phyloP scores from a whole-genome alignment of 768 basidiomycete genomes.

The Phylloporus sp. region DNA sequence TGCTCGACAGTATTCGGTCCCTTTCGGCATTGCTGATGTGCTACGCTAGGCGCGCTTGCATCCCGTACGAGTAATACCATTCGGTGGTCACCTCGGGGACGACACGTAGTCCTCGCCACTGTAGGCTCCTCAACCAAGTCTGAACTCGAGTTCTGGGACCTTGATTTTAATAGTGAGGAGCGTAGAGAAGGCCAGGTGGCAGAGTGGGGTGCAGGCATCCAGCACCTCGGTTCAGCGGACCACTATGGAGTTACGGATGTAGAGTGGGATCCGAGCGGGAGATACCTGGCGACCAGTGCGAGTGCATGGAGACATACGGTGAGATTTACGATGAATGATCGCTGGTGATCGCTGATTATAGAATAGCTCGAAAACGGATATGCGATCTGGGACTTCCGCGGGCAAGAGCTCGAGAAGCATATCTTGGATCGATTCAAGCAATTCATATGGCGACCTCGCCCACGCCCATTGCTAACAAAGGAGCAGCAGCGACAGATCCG shows the following conservation, averaged over 20 bases:
- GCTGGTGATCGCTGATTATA: constrained; percentile 8
- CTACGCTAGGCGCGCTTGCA: constrained; percentile 61
- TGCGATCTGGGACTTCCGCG: constrained; percentile 96
- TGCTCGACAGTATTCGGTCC: constrained; percentile 23
- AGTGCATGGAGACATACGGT: constrained; percentile 95
- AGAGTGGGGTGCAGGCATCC: constrained; percentile 86
- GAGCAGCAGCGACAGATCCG: constrained; percentile 85
- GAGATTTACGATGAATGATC: constrained; percentile 25
- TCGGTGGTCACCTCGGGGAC: constrained; percentile 94
- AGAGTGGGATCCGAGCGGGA: constrained; percentile 97
- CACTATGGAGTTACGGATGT: constrained; percentile 98
- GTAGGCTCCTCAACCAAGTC: constrained; percentile 94
- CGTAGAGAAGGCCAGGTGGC: constrained; percentile 42
- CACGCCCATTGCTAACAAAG: constrained; percentile 78
- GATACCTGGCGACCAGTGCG: constrained; percentile 89
- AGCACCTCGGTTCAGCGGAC: constrained; percentile 80
- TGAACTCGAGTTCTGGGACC: constrained; percentile 98
- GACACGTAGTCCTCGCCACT: constrained; percentile 93
- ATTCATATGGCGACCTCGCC: constrained; percentile 97
- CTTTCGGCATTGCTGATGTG: constrained; percentile 4
- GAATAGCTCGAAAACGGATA: constrained; percentile 91
- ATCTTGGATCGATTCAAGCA: constrained; percentile 97
- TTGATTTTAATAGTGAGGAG: constrained; percentile 78
- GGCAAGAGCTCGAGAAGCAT: constrained; percentile 88
- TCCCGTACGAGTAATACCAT: constrained; percentile 88